Base-by-base conservation (phyloP, 1,284 basidiomycete genomes). In the Cryptococcus hybrid region DNA sequence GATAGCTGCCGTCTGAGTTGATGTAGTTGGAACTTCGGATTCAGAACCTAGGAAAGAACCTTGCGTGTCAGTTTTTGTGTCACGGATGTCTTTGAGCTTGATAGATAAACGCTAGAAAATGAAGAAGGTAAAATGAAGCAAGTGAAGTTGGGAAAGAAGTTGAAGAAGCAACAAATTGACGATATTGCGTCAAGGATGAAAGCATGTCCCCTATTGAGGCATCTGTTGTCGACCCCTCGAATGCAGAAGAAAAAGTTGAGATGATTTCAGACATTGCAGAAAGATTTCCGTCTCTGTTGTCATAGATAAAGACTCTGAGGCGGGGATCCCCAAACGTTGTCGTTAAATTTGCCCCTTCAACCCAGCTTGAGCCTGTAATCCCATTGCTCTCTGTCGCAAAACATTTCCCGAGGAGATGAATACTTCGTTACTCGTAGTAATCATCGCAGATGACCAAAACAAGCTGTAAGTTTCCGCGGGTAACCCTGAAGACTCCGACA, bases 1-100 rank as follows among this genome's bases (percentile, higher is more conserved):
- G 47, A 40, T 50, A 37, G 51, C 6, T 18, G 54, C 36, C 15
- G 42, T 30, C 8, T 4, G 15, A 42, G 55, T 3, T 34, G 55
- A 6, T 13, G 50, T 40, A 7, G 45, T 30, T 18, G 24, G 47
- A 39, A 52, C n/a, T 8, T 46, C 40, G 11, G 50, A n/a, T 13
- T 48, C 51, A 36, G 58, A 56, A 18, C 54, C 54, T 56, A 39
- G 5, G 36, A 40, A 44, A 37, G 54, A 42, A 49, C 36, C 13
- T 52, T 38, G 37, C 15, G 46, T 51, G 46, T 54, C 42, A 54
- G 51, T 47, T 44, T 43, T 47, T 55, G 18, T 12, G 40, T 30
- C 49, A 49, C 34, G 12, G 46, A 12, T 12, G 34, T 8, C 18
- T 24, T 51, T 50, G 48, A 55, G 44, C 38, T 48, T 35, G 3